A percentile compares a stretch with the other conserved stretches of the same genome.
Conservation (phyloP, 2,329 filamentous ascomycete genomes). For the Dactylonectria estremocensis region DNA sequence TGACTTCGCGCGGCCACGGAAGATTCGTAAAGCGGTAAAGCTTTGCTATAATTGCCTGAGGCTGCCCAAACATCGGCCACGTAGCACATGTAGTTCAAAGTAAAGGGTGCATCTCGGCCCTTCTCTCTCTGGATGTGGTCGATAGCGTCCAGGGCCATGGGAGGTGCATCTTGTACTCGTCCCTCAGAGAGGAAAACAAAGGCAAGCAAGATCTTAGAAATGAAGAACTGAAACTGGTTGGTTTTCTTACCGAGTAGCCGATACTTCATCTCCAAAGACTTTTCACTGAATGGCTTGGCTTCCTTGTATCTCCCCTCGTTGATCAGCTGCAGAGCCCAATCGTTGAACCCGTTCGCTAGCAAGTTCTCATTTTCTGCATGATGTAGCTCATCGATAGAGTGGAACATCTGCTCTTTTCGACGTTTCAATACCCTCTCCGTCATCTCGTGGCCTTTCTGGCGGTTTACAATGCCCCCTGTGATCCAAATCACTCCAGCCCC, state of each 20-base stretch:
- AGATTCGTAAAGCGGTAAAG: background rate
- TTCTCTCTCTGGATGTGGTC: slow-evolving; percentile 10
- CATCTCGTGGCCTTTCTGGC: slow-evolving; percentile 4
- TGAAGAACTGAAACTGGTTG: slow-evolving; percentile 15
- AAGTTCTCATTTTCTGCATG: background rate
- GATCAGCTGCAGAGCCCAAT: slow-evolving; percentile 11
- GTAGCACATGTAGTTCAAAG: background rate
- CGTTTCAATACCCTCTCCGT: slow-evolving; percentile 5
- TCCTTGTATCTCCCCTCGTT: slow-evolving; percentile 10
- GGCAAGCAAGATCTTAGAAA: slow-evolving; percentile 9
- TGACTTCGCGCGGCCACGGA: background rate
- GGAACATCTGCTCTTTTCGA: background rate
- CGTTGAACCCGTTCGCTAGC: slow-evolving; percentile 3
- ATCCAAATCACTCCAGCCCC: slow-evolving; percentile 11
- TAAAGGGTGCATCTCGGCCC: background rate
- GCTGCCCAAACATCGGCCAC: background rate
- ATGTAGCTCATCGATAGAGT: background rate
- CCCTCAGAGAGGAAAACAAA: background rate
- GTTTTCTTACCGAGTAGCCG: background rate
- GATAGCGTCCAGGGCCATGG: slow-evolving; percentile 1
- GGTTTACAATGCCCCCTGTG: slow-evolving; percentile 1
- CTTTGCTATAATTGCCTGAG: slow-evolving; percentile 1
- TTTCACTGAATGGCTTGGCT: slow-evolving; percentile 3
- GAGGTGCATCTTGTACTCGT: background rate
- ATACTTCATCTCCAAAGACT: slow-evolving; percentile 7